These are phyloP conservation scores for Heracleum sosnowskyi DNA, from an alignment of 129 eudicot species.

Conservation along the genomic window DNA sequence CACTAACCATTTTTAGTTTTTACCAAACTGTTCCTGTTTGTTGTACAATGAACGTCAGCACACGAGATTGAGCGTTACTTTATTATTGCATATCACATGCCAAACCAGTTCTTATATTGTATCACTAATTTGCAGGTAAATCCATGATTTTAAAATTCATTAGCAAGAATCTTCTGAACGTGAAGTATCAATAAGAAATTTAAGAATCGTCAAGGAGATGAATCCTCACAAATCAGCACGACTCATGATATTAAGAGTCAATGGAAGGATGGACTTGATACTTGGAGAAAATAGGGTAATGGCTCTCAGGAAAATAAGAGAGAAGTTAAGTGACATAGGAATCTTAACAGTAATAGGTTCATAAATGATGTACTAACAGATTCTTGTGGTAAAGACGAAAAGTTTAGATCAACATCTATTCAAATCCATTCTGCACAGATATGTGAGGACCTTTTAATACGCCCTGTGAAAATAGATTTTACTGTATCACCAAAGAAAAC, in stretches of 20 bases:
- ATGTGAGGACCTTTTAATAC: neutral
- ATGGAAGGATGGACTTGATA: neutral
- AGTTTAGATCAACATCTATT: neutral
- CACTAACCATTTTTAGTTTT: too few relatives aligned
- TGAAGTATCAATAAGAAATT: too few relatives aligned
- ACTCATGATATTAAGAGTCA: neutral
- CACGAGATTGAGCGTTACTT: too few relatives aligned
- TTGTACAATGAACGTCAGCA: too few relatives aligned
- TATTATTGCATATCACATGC: too few relatives aligned
- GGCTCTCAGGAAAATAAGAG: neutral
- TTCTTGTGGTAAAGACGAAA: neutral
- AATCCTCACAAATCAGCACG: neutral
- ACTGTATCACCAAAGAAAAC: neutral
- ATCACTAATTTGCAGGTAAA: too few relatives aligned
- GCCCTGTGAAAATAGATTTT: neutral
- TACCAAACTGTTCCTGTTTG: too few relatives aligned
- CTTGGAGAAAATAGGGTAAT: neutral
- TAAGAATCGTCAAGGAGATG: neutral
- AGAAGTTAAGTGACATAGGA: neutral
- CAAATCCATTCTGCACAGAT: neutral
- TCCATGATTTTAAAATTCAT: too few relatives aligned
- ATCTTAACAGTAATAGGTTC: neutral
- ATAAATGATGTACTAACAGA: neutral
- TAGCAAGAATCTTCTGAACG: too few relatives aligned
- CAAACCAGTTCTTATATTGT: too few relatives aligned